These are phyloP conservation scores for Gossypium sturtianum DNA, from an alignment of 345 rosid species.

Conservation along the genomic window DNA sequence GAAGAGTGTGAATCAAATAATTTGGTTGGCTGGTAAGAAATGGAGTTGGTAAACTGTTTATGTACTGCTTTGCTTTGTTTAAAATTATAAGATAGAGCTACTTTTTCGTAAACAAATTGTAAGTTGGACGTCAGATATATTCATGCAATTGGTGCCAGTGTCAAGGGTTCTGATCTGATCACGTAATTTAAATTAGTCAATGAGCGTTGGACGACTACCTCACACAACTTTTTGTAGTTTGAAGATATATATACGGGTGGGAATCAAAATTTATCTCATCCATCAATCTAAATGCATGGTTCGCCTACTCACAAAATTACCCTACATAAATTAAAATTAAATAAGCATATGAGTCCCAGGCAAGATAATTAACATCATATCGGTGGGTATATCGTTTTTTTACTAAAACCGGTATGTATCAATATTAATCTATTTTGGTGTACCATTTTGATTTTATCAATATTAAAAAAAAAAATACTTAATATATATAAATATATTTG, in stretches of 20 bases:
- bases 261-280: background rate
- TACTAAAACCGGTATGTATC: fast-evolving
- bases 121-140: background rate
- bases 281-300: background rate
- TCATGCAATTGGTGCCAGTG: constrained; percentile 10
- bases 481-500: too few species aligned
- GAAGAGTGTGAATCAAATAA: constrained; percentile 1
- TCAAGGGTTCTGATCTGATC: background rate
- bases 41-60: background rate
- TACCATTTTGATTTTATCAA: too few species aligned
- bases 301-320: background rate
- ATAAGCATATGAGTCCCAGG: background rate
- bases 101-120: background rate
- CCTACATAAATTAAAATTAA: background rate
- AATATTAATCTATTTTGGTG: too few species aligned
- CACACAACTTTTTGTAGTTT: background rate
- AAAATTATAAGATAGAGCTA: background rate
- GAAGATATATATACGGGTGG: background rate
- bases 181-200: constrained; percentile 16
- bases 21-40: background rate
- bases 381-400: too few species aligned
- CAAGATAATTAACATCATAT: too few species aligned
- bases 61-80: background rate
- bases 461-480: too few species aligned
- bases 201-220: constrained; percentile 19